These are phyloP conservation scores for Pythium apleroticum DNA, from an alignment of 352 stramenopile species.

Conservation along the genomic window DNA sequence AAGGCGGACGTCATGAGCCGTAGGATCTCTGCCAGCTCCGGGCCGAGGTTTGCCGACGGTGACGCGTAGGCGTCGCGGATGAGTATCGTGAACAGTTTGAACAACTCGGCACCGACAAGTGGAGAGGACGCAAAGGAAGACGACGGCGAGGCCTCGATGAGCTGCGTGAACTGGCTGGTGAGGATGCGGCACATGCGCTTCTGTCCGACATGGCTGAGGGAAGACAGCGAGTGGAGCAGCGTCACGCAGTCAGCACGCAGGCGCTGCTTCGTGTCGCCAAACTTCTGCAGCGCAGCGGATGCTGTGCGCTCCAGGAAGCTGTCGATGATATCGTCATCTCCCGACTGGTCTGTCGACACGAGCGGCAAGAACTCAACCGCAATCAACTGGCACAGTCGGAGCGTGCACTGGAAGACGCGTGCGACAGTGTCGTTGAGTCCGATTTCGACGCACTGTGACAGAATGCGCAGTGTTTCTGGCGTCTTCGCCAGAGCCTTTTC, in stretches of 20 bases:
- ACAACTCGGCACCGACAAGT: conserved; percentile 51
- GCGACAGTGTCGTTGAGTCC: conserved; percentile 76
- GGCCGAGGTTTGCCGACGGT: conserved; percentile 5
- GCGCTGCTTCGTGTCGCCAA: conserved; percentile 76
- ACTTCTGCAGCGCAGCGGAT: conserved; percentile 63
- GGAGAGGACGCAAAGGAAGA: conserved; percentile 44
- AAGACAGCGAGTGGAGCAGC: conserved; percentile 60
- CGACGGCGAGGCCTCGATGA: conserved; percentile 28
- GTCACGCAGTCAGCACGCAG: conserved; percentile 73
- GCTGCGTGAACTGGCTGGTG: conserved; percentile 50
- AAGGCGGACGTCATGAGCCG: conserved; percentile 49
- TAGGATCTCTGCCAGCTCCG: conserved; percentile 46
- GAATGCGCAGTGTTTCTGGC: conserved; percentile 52
- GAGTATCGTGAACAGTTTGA: conserved; percentile 68
- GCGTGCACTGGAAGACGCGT: conserved; percentile 75
- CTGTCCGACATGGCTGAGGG: conserved; percentile 57
- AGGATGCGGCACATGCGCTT: conserved; percentile 66
- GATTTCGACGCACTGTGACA: conserved; percentile 60
- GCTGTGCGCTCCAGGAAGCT: conserved; percentile 65
- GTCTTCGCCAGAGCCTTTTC: conserved; percentile 59
- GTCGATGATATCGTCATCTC: conserved; percentile 45
- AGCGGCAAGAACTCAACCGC: conserved; percentile 70
- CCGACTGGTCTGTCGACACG: conserved; percentile 25
- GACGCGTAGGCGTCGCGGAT: conserved; percentile 33
- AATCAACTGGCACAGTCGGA: conserved; percentile 69